Conservation (phyloP, 257 asterid species). For the Solanum corneliomulleri region DNA sequence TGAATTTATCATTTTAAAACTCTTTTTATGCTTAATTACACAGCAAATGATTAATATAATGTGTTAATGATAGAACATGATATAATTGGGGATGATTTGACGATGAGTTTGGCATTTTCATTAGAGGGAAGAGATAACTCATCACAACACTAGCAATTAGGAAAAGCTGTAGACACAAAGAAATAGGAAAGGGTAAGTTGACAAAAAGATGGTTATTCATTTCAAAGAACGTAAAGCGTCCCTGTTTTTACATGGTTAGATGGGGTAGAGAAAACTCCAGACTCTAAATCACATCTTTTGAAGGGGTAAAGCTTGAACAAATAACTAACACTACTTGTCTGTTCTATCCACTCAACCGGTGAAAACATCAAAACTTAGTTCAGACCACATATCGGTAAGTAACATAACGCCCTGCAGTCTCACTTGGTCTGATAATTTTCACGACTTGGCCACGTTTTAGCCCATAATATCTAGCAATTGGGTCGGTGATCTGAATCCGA, state of each 20-base stretch:
- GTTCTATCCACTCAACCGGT: background rate
- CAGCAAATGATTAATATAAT: background rate
- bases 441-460: slow-evolving; percentile 72
- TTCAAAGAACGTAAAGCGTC: background rate
- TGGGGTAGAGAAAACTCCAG: background rate
- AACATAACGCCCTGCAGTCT: slow-evolving; percentile 81
- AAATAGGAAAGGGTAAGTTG: background rate
- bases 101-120: background rate
- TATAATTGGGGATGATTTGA: background rate
- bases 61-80: background rate
- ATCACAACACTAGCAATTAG: background rate
- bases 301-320: background rate
- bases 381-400: slow-evolving; percentile 73
- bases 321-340: background rate
- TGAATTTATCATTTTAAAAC: background rate
- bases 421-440: slow-evolving; percentile 81
- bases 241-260: background rate
- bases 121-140: background rate
- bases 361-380: background rate
- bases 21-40: background rate
- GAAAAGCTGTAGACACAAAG: background rate
- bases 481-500: slow-evolving; percentile 73
- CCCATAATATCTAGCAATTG: slow-evolving; percentile 72
- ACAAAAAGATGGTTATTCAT: background rate
- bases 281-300: background rate